Percentiles rank a stretch among this genome's conserved stretches.
Evolutionary conservation across 169 alveolate species (phyloP).

Genomic region (Plasmodium adleri): DNA sequence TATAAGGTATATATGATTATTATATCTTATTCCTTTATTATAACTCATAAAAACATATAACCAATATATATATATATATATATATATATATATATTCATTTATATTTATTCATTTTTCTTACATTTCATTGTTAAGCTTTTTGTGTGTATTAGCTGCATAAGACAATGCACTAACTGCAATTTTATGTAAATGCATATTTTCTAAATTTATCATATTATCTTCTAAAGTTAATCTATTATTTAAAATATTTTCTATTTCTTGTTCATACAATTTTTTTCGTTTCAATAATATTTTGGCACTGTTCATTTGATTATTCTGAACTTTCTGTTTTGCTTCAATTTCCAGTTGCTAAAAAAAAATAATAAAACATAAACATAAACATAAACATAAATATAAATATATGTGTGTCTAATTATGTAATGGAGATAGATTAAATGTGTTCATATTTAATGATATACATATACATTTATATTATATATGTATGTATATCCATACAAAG

Average conservation of each 20-base stretch:
- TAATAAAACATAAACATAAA: background rate
- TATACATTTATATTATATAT: too few relatives aligned
- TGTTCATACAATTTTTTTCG: constrained; percentile 83
- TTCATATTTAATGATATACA: too few relatives aligned
- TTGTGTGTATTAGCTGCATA: constrained; percentile 74
- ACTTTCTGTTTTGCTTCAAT: constrained; percentile 75
- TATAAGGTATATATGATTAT: too few relatives aligned
- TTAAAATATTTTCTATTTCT: constrained; percentile 78
- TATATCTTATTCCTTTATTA: background rate
- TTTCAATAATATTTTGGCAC: constrained; percentile 81
- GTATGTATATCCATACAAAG: too few relatives aligned
- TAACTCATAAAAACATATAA: background rate
- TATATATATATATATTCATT: constrained; percentile 1
- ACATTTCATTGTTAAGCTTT: constrained; percentile 73
- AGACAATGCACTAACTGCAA: constrained; percentile 83
- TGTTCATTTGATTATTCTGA: constrained; percentile 70
- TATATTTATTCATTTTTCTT: background rate
- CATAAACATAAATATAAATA: background rate
- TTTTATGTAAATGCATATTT: constrained; percentile 84
- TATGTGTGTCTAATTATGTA: too few relatives aligned
- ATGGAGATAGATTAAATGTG: too few relatives aligned
- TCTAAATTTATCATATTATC: constrained; percentile 84
- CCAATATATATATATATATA: background rate
- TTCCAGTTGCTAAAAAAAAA: constrained; percentile 58
- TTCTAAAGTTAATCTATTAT: constrained; percentile 83